Evolutionary conservation across 2,329 filamentous ascomycete genomes (phyloP), one percentile per base, ranked within the genome.

Genomic region (Cladosporium sp.): DNA sequence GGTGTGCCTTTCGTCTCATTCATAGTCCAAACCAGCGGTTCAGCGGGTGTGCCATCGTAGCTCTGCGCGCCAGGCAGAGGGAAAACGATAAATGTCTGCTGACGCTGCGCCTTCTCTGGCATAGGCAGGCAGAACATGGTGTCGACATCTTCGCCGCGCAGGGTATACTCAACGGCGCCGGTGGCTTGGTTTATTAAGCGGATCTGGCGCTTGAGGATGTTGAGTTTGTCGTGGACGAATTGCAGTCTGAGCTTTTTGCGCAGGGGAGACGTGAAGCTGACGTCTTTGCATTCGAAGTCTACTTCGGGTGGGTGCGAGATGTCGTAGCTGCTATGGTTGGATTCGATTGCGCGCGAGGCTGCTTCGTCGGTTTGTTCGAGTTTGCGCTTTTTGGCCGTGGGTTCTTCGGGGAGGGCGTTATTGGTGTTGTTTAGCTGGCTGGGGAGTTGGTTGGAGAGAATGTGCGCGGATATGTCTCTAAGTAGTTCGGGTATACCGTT

Each of bases 231-330:
- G 30, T 52, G 40, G 27, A 78, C 70, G n/a, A 84, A 63, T 60
- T 83, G 77, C 22, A 85, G 69, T 41, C 72, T 78, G 53, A 83
- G 70, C 69, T 84, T 84, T 69, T 84, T 85, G 47, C 82, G 71
- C 57, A 80, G 77, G 3, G 82, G 82, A 0, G 83, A 72, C 13
- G 79, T 73, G 64, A 84, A 83, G 50, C 78, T 82, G 49, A 82
- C 69, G 56, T 83, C 80, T 50, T 73, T 71, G 53, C 75, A 69
- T 52, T 73, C 73, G 52, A 76, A 73, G 36, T 53, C 54, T 38
- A 57, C 51, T 50, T 18, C 49, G n/a, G 38, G 51, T 30, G 70
- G 66, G 42, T 66, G 62, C 30, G 63, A 56, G 46, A 65, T 60
- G 27, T 52, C 61, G n/a, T 54, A 42, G 12, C 38, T 51, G 32